These are phyloP conservation scores for Trichoderma koningiopsis DNA, from an alignment of 2,329 filamentous ascomycete genomes.

Conservation along the genomic window DNA sequence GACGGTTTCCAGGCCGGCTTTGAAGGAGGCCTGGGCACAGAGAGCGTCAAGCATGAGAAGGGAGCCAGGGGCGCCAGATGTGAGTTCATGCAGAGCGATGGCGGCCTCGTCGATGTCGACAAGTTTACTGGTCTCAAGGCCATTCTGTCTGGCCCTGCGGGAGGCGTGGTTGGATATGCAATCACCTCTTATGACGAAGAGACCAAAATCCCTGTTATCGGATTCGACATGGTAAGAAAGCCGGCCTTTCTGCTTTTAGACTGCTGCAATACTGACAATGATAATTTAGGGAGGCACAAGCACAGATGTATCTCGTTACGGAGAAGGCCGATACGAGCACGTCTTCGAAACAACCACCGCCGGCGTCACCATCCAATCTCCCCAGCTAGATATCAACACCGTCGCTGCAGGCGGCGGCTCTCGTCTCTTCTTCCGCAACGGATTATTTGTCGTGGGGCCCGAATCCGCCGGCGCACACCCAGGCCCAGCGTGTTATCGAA, in stretches of 20 bases:
- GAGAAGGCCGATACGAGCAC: constrained; percentile 83
- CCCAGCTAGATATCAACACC: constrained; percentile 92
- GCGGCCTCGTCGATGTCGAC: constrained; percentile 71
- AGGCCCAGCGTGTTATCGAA: constrained; percentile 87
- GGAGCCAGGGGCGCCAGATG: constrained; percentile 74
- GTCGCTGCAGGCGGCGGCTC: constrained; percentile 89
- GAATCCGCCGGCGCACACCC: constrained; percentile 88
- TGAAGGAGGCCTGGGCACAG: constrained; percentile 74
- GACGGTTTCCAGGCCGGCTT: constrained; percentile 84
- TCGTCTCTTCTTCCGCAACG: constrained; percentile 82
- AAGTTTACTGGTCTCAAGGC: constrained; percentile 83
- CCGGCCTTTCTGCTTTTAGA: background rate
- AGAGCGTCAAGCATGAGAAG: constrained; percentile 68
- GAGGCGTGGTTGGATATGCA: constrained; percentile 89
- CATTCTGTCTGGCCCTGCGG: constrained; percentile 88
- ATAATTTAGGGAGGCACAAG: constrained; percentile 69
- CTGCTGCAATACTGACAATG: background rate
- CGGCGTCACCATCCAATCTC: constrained; percentile 90
- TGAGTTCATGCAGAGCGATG: constrained; percentile 94
- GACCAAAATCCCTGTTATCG: constrained; percentile 83
- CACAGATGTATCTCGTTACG: constrained; percentile 88
- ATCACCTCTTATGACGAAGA: constrained; percentile 85
- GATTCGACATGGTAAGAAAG: constrained; percentile 75
- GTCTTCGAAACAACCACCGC: constrained; percentile 94
- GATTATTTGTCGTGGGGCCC: constrained; percentile 86